Base-by-base conservation (phyloP, 768 basidiomycete genomes). In the Lentinula raphanica region DNA sequence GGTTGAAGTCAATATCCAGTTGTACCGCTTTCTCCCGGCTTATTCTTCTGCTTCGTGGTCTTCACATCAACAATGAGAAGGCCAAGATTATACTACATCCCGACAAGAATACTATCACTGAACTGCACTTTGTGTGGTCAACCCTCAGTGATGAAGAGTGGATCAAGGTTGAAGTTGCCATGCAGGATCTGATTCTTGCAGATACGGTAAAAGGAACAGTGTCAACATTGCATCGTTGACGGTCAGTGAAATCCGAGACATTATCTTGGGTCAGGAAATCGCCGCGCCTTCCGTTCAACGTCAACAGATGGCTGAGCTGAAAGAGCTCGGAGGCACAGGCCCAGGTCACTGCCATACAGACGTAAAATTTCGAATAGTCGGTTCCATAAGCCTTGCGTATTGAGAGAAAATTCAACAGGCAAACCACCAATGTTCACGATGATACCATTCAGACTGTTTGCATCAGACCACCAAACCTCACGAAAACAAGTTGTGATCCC, bases 21-120 rank as follows among this genome's bases (percentile, higher is more conserved):
- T 99, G 98, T 72, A 98, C 97, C 13, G 97, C 97, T 12, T 99
- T 99, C 82, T 98, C 96, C 27, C 91, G 97, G 56, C 79, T 99
- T 40, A 98, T 98, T 63, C 83, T 98, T n/a, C 83, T 98, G 28
- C 84, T 99, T 23, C 95, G 97, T 73, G 95, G 92, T 38, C 80
- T 98, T 29, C 97, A 98, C 71, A 96, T 98, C 73, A 98, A 99
- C 76, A 97, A 98, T 67, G 97, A 98, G 71, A 99, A 99, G 77
- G 94, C 97, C 27, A 99, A 99, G 80, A 89, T 99, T 65, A 94
- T 99, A 62, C 78, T 99, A 35, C 94, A 95, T 63, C 97, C 97
- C 0, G 95, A 98, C 77, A 96, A 97, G 74, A 88, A 87, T 58
- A 98, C 96, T 1, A 88, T 96, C 65, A 98, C 97, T 2, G 93